Evolutionary conservation across 352 stramenopile genomes (phyloP), one percentile per base, ranked within the genome.

Genomic region (Globisporangium okanoganense): DNA sequence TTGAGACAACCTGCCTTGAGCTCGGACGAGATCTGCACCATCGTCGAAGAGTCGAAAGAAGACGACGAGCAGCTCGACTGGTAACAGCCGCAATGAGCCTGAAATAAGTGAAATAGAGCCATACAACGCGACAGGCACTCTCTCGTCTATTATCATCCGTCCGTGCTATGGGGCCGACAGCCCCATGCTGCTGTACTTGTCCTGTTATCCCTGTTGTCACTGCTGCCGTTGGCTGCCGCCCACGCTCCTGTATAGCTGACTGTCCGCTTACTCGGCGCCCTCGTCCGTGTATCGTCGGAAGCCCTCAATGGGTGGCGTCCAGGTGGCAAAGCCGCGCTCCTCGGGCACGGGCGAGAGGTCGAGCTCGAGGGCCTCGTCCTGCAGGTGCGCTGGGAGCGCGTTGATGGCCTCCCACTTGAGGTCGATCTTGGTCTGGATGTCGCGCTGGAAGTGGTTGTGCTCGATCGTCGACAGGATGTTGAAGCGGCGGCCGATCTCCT

Each of bases 401-500:
- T 94, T 94, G 71, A 96, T 97, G 25, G 88, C 88, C 27, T 87
- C 87, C 85, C 87, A 95, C 72, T 95, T 95, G 43, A 97, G 75
- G 70, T 96, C 87, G 66, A 97, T 95, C 79, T 97, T 97, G 61
- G 78, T 95, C 71, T 94, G 88, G 68, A 97, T 51, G 73, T 95
- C 85, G 55, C 83, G 80, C 85, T 94, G 94, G 36, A 88, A 67
- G 74, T 93, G 78, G 75, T 95, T 96, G 81, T 95, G 87, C 74
- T 77, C 75, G 52, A 94, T 89, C 53, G 71, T 76, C 55, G 66
- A 90, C 83, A 92, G 88, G 18, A 47, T 47, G 71, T 96, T 95
- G 73, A 85, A 96, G 56, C 76, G 80, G 56, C 75, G 85, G 27
- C 81, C 88, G 44, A 96, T 90, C 63, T 91, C 85, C 61, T 87